Evolutionary conservation across 176 grass and related monocot genomes (phyloP).

Genomic region (Poa pratensis): DNA sequence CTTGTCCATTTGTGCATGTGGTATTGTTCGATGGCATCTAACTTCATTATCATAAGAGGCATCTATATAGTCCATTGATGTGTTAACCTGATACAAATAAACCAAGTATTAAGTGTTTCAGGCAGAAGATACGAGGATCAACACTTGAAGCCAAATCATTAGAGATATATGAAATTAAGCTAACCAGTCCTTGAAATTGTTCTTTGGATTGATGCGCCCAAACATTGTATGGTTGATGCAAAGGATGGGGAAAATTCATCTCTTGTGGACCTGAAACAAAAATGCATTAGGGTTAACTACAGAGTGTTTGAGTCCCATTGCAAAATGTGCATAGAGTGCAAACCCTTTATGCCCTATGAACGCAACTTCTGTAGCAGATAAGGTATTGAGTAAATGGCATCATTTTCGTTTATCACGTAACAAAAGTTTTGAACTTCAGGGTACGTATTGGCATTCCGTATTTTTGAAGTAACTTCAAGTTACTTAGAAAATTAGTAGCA

Average conservation of each 20-base stretch:
- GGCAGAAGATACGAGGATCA: slow-evolving; percentile 2
- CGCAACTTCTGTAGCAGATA: not conserved
- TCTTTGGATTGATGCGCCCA: not conserved
- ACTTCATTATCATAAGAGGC: not conserved
- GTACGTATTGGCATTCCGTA: not conserved
- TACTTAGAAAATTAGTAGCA: not conserved
- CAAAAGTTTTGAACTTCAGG: not conserved
- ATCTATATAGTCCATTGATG: not conserved
- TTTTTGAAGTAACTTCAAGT: not conserved
- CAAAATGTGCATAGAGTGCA: not conserved
- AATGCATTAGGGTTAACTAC: not conserved
- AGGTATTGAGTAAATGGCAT: not conserved
- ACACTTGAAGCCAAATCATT: not conserved
- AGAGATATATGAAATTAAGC: not conserved
- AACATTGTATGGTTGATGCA: not conserved
- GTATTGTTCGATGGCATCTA: not conserved
- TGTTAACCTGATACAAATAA: slow-evolving; percentile 10
- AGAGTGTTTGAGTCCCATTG: not conserved
- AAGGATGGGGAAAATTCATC: not conserved
- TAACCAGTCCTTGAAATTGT: not conserved
- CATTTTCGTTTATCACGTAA: not conserved
- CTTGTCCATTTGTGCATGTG: not conserved
- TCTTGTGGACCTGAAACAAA: not conserved
- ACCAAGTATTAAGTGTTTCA: not conserved
- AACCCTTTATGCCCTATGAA: not conserved